Percentiles rank a stretch among this genome's conserved stretches.
phyloP scores from a whole-genome alignment of 2,329 filamentous ascomycete species.

The Colletotrichum sp. region DNA sequence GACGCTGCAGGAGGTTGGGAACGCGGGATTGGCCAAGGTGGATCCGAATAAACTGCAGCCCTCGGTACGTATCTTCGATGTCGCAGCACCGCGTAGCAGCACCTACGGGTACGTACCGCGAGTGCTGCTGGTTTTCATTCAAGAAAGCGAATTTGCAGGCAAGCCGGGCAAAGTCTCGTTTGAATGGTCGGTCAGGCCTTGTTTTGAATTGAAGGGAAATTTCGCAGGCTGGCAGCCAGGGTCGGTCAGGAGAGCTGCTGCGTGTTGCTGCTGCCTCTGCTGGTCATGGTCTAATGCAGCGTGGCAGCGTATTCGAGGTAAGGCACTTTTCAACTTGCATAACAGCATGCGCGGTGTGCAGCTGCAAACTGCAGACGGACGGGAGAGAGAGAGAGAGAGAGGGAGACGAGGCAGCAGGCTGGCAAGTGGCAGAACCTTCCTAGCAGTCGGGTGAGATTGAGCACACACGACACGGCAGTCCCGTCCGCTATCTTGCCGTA shows the following conservation, averaged over 20 bases:
- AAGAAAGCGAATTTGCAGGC: background rate
- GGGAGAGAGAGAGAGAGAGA: background rate
- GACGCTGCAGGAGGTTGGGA: constrained; percentile 11
- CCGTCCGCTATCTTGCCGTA: constrained; percentile 5
- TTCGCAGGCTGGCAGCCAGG: background rate
- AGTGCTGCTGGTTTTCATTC: background rate
- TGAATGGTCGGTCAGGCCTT: background rate
- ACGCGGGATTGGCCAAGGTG: constrained; percentile 10
- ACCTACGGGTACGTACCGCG: background rate
- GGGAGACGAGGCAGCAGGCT: background rate
- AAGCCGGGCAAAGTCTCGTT: background rate
- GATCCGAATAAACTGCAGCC: background rate
- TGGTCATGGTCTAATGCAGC: background rate
- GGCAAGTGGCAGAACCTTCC: background rate
- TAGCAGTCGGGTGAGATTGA: background rate
- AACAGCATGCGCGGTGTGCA: background rate
- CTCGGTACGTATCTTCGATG: background rate
- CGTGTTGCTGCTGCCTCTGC: background rate
- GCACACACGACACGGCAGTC: background rate
- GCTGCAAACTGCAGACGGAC: background rate
- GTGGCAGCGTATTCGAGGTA: background rate
- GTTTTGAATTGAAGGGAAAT: constrained; percentile 8
- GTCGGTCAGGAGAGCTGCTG: constrained; percentile 5
- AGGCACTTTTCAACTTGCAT: background rate
- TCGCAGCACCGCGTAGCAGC: background rate